These are phyloP conservation scores for Magnolia sinica DNA, from an alignment of 164 flowering plant species.

Conservation along the genomic window DNA sequence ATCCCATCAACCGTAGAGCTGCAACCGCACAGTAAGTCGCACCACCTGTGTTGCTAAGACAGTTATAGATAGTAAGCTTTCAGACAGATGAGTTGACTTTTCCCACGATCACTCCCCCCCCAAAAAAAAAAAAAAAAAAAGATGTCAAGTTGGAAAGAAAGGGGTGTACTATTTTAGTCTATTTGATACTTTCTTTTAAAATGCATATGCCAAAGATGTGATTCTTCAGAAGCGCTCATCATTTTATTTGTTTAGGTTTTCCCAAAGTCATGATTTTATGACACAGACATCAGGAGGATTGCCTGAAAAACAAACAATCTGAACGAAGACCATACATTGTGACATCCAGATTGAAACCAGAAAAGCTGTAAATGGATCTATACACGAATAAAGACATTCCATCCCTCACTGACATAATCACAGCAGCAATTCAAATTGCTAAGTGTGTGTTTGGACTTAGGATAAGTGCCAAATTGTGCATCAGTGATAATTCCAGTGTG, in stretches of 20 bases:
- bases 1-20: constrained; percentile 90
- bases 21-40: constrained; percentile 94
- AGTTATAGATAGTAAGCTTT: constrained; percentile 11
- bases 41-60: constrained; percentile 86
- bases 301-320: no score
- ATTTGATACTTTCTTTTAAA: neutral
- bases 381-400: neutral
- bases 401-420: no score
- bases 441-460: no score
- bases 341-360: neutral
- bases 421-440: no score
- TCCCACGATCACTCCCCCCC: neutral
- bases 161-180: neutral
- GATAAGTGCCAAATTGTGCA: no score
- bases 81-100: neutral
- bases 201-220: neutral
- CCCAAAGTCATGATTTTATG: neutral
- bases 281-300: neutral
- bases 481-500: no score
- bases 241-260: neutral
- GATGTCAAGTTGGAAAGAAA: neutral
- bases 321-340: neutral
- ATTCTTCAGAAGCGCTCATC: neutral
- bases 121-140: neutral
- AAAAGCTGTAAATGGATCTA: neutral